Conservation (phyloP, 495 filamentous ascomycete genomes). For the Chaetomium fimeti region DNA sequence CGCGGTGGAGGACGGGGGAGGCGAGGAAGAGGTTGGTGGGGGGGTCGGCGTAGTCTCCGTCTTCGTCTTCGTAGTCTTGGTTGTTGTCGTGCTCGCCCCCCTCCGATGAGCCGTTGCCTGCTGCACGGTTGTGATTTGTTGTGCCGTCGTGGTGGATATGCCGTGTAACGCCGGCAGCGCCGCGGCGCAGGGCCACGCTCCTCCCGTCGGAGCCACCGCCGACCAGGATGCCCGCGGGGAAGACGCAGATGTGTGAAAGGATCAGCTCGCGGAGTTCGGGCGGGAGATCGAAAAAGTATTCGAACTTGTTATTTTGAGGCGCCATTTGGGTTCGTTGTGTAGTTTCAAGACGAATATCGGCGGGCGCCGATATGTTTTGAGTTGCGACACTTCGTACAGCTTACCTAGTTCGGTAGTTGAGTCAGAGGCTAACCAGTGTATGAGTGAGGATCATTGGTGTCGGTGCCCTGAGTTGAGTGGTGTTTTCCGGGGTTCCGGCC, state of each 20-base stretch:
- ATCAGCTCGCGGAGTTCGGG: constrained; percentile 26
- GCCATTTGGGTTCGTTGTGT: not conserved
- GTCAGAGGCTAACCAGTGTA: no score
- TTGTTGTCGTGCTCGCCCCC: not conserved
- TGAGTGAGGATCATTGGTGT: no score
- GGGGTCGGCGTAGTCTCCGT: constrained; percentile 1
- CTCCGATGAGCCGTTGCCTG: no score
- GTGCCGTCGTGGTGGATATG: not conserved
- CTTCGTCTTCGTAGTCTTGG: not conserved
- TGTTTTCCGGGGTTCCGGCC: no score
- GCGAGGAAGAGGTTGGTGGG: constrained; percentile 37
- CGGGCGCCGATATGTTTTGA: not conserved
- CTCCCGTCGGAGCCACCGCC: constrained; percentile 1
- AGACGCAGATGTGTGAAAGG: constrained; percentile 21
- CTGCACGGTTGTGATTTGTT: not conserved
- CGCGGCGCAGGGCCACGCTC: not conserved
- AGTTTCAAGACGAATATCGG: not conserved
- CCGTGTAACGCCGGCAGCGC: not conserved
- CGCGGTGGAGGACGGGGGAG: constrained; percentile 35
- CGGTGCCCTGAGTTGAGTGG: no score
- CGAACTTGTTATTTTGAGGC: not conserved
- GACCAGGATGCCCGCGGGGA: constrained; percentile 18
- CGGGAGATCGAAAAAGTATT: constrained; percentile 25
- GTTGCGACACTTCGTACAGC: not conserved
- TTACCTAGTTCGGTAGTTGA: no score